phyloP scores from a whole-genome alignment of 2,329 filamentous ascomycete genomes.

The Fusarium sulawesiense region DNA sequence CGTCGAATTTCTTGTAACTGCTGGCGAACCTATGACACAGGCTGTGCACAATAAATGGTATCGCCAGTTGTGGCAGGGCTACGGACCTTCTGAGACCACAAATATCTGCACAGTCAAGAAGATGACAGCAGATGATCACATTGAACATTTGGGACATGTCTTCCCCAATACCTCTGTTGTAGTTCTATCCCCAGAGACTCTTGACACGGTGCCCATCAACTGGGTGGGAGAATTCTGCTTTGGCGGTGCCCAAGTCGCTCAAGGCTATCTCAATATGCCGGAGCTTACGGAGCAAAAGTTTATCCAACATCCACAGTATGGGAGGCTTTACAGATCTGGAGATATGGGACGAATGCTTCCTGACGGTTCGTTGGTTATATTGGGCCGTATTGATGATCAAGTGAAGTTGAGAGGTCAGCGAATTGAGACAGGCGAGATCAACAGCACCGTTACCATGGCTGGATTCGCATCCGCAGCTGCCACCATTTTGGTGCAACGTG shows the following conservation, averaged over 20 bases:
- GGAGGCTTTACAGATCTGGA: conserved; percentile 83
- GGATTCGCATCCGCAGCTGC: conserved; percentile 68
- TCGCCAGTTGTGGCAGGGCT: conserved; percentile 78
- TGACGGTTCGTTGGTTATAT: conserved; percentile 79
- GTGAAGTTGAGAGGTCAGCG: conserved; percentile 84
- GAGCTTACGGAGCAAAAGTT: conserved; percentile 74
- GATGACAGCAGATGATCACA: conserved; percentile 67
- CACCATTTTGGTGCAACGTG: conserved; percentile 67
- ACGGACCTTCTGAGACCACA: conserved; percentile 87
- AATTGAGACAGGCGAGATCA: conserved; percentile 83
- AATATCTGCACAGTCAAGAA: conserved; percentile 85
- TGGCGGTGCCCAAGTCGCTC: conserved; percentile 82
- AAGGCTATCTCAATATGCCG: conserved; percentile 77
- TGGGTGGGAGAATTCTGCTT: conserved; percentile 87
- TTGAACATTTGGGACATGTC: conserved; percentile 80
- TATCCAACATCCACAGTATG: conserved; percentile 73
- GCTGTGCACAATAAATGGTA: conserved; percentile 78
- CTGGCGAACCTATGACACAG: conserved; percentile 82
- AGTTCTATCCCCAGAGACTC: conserved; percentile 62
- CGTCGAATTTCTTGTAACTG: conserved; percentile 81
- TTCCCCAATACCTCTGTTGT: conserved; percentile 82
- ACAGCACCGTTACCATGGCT: conserved; percentile 67
- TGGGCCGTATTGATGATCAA: conserved; percentile 81
- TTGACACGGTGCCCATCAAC: conserved; percentile 72
- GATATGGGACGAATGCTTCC: conserved; percentile 83